Base-by-base conservation (phyloP, 2,329 filamentous ascomycete species). In the Hortaea werneckii region DNA sequence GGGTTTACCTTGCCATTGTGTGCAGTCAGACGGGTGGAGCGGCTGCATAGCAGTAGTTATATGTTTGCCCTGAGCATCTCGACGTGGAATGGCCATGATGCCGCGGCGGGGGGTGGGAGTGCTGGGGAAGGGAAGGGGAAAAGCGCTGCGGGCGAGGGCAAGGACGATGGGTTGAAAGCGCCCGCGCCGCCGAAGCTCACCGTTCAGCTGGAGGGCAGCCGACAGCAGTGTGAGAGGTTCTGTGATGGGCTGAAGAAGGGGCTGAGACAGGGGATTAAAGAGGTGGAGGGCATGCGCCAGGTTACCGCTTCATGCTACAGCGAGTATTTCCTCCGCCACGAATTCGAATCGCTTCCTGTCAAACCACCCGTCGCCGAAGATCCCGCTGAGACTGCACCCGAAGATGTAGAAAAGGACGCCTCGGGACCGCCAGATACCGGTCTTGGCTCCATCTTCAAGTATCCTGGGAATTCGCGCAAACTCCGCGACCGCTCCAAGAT, bases 401-500 rank as follows among this genome's bases (percentile, higher is more conserved):
- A 35, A 10, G 41, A 29, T 6, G 26, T 39, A 34, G 32, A 42
- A 29, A 55, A 53, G 35, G 50, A 39, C 44, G 79, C 84, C 10
- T 90, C 92, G n/a, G 90, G 84, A 9, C 90, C 92, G n/a, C n/a
- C 32, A 9, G 90, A 98, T 67, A 92, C 89, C 20, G 92, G 92
- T 1, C 72, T 98, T 32, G 92, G 92, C 32, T 86, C 94, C 77
- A 67, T 94, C 10, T 98, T 95, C 67, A 82, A 84, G 59, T 98
- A 98, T 61, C 92, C 92, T 1, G 92, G 92, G 46, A 94, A 98
- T 68, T 79, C 89, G 34, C 86, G 89, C 62, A 96, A 96, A 68
- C 75, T 96, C 49, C 79, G 92, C 55, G 92, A 98, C 65, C 78
- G 88, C 47, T 94, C 90, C 61, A 98, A 98, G 72, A 96, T 98